Base-by-base conservation (phyloP, 352 stramenopile genomes). In the Lagenidium giganteum region DNA sequence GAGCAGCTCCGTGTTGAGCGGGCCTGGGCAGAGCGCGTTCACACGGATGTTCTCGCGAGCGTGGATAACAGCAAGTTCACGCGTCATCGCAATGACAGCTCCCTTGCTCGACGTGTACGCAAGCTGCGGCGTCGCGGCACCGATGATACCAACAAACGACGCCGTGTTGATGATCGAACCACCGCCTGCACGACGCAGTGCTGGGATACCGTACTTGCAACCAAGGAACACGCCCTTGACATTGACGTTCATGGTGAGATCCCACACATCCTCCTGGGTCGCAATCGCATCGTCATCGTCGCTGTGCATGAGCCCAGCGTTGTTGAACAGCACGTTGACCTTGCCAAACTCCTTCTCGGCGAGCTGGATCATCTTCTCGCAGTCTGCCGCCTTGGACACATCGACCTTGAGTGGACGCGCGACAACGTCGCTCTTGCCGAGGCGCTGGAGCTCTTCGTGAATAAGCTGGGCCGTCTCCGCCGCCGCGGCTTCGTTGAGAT, bases 151-250 rank as follows among this genome's bases (percentile, higher is more conserved):
- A 17, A 94, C 82, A 42, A 94, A 94, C 41, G 82, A 94, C 26
- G 79, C 82, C 45, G 80, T 92, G 64, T 94, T 94, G 54, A 94
- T 86, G 57, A 94, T 91, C 17, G 79, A 92, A 30, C 82, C 82
- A 3, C 77, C 77, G 32, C 82, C 82, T 5, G 82, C 76, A 17
- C 82, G 78, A 47, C 73, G 74, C 55, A 93, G 61, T 23, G 82
- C 82, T 23, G 82, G 79, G 47, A 93, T 90, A 32, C 70, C 79
- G 46, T 91, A 90, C 60, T 93, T 93, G 67, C 79, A 91, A 20
- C 82, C 82, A 20, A 91, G 73, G 60, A 93, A 93, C n/a, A 93
- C 82, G 25, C 82, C 79, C 59, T 93, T 93, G 42, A 93, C 82
- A 54, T 93, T 93, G 47, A 93, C 81, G 58, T 83, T 68, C 70